Evolutionary conservation across 2,329 filamentous ascomycete genomes (phyloP).

Genomic region (Trichoderma breve): DNA sequence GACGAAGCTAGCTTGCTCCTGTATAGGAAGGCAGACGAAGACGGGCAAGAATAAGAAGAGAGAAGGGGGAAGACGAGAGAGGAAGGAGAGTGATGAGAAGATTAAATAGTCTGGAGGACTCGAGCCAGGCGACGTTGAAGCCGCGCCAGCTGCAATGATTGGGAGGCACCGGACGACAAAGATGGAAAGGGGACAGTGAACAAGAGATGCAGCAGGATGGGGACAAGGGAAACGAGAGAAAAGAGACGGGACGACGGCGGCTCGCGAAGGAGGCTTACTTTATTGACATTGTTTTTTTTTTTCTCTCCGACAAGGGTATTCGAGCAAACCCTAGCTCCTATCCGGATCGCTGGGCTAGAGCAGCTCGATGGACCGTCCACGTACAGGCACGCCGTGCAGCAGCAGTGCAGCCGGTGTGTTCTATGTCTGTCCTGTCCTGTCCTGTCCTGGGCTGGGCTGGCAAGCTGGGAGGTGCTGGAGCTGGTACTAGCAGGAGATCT

Average conservation of each 20-base stretch:
- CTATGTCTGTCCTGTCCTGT: not conserved
- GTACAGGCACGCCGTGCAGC: conserved; percentile 20
- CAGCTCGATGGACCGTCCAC: conserved; percentile 16
- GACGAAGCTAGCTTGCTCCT: not conserved
- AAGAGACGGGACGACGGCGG: conserved; percentile 19
- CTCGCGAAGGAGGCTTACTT: conserved; percentile 44
- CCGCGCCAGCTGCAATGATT: conserved; percentile 7
- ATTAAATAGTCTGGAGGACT: conserved; percentile 9
- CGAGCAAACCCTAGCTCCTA: conserved; percentile 34
- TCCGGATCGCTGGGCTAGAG: conserved; percentile 24
- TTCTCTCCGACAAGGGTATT: conserved; percentile 32
- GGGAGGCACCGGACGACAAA: not conserved
- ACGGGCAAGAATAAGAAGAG: not conserved
- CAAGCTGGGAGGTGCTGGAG: not conserved
- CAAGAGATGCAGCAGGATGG: conserved; percentile 13
- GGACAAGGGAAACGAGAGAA: conserved; percentile 23
- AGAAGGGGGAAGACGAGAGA: conserved; percentile 5
- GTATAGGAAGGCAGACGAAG: not conserved
- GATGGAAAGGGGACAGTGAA: conserved; percentile 21
- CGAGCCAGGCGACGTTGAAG: conserved; percentile 9
- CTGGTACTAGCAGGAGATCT: conserved; percentile 18
- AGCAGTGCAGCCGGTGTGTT: conserved; percentile 18
- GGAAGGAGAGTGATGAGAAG: not conserved
- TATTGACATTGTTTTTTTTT: conserved; percentile 48
- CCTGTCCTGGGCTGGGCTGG: not conserved